These are phyloP conservation scores for Bullera alba DNA, from an alignment of 768 basidiomycete species.

Conservation along the genomic window DNA sequence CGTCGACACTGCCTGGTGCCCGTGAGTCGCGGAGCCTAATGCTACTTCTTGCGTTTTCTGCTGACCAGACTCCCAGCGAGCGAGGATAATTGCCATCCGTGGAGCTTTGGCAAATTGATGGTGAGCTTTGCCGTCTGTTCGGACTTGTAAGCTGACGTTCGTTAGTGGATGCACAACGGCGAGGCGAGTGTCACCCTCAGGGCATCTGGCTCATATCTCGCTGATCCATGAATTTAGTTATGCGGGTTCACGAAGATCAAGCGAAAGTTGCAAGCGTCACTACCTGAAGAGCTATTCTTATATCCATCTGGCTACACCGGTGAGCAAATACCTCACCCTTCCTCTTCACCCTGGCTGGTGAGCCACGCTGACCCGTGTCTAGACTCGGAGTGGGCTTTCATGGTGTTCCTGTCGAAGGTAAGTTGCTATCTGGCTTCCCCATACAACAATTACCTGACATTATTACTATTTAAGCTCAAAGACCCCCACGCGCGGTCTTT, in stretches of 20 bases:
- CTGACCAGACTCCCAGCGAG: constrained; percentile 23
- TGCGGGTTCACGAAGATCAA: constrained; percentile 75
- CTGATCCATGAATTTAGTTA: constrained; percentile 49
- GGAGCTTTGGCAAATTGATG: constrained; percentile 85
- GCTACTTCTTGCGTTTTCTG: constrained; percentile 2
- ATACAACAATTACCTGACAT: background rate
- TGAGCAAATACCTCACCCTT: constrained; percentile 37
- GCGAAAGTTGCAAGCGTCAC: constrained; percentile 63
- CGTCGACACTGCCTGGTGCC: constrained; percentile 59
- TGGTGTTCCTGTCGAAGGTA: constrained; percentile 64
- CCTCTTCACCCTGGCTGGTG: background rate
- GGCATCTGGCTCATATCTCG: background rate
- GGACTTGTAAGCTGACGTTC: background rate
- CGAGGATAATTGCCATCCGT: constrained; percentile 63
- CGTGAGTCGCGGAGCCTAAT: constrained; percentile 34
- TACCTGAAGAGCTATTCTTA: constrained; percentile 79
- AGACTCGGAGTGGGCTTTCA: constrained; percentile 99
- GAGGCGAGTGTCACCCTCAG: constrained; percentile 43
- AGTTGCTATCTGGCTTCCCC: background rate
- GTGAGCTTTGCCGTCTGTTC: constrained; percentile 49
- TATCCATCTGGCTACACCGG: constrained; percentile 89
- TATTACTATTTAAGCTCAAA: constrained; percentile 52
- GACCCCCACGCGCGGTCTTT: constrained; percentile 71
- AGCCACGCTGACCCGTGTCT: constrained; percentile 7
- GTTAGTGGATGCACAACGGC: constrained; percentile 94